These are phyloP conservation scores for Rhododendron ferrugineum DNA, from an alignment of 148 eudicot genomes.

Conservation along the genomic window DNA sequence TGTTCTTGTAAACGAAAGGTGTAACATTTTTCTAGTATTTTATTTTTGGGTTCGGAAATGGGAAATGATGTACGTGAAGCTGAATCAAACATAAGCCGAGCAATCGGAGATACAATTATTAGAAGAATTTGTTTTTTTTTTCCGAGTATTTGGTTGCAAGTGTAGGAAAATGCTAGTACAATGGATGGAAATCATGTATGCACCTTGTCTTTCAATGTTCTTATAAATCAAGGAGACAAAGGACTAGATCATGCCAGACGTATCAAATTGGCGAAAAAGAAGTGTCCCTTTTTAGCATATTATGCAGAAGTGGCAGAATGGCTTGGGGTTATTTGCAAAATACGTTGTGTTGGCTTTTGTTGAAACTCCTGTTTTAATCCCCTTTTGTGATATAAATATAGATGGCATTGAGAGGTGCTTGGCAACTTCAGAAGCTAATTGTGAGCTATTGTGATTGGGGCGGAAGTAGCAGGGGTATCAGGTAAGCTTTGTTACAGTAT, in stretches of 20 bases:
- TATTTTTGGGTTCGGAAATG: background rate
- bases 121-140: background rate
- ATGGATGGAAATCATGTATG: background rate
- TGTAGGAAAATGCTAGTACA: background rate
- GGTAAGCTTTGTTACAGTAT: slow-evolving; percentile 12
- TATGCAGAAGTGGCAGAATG: background rate
- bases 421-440: slow-evolving; percentile 43
- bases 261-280: background rate
- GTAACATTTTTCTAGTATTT: background rate
- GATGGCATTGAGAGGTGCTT: slow-evolving; percentile 42
- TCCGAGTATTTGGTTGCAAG: background rate
- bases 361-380: background rate
- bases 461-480: slow-evolving; percentile 42
- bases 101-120: background rate
- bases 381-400: background rate
- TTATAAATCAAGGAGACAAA: background rate
- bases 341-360: background rate
- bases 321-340: background rate
- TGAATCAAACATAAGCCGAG: background rate
- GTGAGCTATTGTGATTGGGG: slow-evolving; percentile 50
- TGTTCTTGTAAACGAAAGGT: no score
- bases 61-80: background rate
- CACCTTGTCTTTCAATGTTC: background rate
- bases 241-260: background rate
- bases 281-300: background rate